Evolutionary conservation across 2,329 filamentous ascomycete species (phyloP), one percentile per base, ranked within the genome.

Genomic region (Achaetomium macrosporum): DNA sequence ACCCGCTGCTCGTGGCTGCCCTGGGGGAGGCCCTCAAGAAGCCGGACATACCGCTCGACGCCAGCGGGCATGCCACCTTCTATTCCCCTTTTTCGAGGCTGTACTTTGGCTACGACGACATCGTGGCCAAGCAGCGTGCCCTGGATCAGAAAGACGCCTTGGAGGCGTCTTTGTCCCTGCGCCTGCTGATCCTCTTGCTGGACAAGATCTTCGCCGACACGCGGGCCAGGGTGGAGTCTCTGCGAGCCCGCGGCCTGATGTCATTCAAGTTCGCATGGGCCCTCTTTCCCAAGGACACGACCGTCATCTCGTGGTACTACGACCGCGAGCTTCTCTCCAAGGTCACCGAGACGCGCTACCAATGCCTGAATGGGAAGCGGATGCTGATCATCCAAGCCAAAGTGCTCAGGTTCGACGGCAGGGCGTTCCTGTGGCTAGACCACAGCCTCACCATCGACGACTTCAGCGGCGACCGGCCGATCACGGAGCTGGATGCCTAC

Each of bases 61-160:
- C 62, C 8, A 65, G 66, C 16, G 69, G 73, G 53, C 59, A 59
- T 0, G 69, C 67, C 10, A 61, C 47, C 5, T 75, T 77, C 61
- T 44, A 54, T 1, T 58, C 66, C 3, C 73, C 73, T 9, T 76
- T 76, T 56, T 66, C 64, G 12, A 59, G 67, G 6, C 62, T 76
- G 2, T 77, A 69, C 65, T 76, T 76, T 61, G 68, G 67, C 55
- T 69, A 74, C 53, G 69, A 73, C 25, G 71, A 71, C 46, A 71
- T 76, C 31, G 58, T 65, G 17, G 64, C 62, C 2, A 62, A 71
- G 36, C 63, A 67, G 37, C 55, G 58, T 54, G 36, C 54, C 50
- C 15, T 68, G 64, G 5, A 56, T 59, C 8, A 57, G 11, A 41
- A n/a, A 54, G 16, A 55, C 0, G 45, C 42, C 29, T 59, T 61